Evolutionary conservation across 768 basidiomycete species (phyloP).

Genomic region (Dendrothele bispora): DNA sequence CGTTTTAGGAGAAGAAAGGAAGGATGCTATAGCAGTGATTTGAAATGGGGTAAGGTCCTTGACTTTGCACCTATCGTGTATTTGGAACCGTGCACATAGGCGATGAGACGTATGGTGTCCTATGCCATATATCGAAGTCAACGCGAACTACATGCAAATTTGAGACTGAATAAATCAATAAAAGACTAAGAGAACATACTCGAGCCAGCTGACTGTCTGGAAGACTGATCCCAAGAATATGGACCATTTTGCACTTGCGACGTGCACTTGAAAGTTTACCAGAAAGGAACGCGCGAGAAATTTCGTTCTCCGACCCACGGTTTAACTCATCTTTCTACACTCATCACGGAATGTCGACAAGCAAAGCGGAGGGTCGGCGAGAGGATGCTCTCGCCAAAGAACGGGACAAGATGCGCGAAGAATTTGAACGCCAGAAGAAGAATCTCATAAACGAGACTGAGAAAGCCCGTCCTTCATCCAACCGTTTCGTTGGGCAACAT

Average conservation of each 20-base stretch:
- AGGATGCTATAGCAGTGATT: conserved; percentile 89
- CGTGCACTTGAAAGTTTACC: not conserved
- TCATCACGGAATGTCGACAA: conserved; percentile 55
- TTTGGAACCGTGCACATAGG: conserved; percentile 88
- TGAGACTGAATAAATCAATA: conserved; percentile 1
- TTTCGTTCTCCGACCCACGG: not conserved
- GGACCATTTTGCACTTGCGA: conserved; percentile 70
- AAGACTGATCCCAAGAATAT: conserved; percentile 83
- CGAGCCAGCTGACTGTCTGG: conserved; percentile 75
- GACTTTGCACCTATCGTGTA: conserved; percentile 84
- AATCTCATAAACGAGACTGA: conserved; percentile 86
- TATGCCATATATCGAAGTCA: conserved; percentile 89
- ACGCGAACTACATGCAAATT: conserved; percentile 68
- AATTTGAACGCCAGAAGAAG: conserved; percentile 80
- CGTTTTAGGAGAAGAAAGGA: conserved; percentile 87
- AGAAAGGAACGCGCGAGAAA: conserved; percentile 1
- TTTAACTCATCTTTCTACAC: conserved; percentile 12
- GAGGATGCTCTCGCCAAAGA: conserved; percentile 86
- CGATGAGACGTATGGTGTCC: conserved; percentile 72
- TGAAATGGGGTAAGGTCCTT: conserved; percentile 82
- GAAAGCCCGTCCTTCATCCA: conserved; percentile 83
- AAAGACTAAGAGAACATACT: conserved; percentile 43
- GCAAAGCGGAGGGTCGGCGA: conserved; percentile 80
- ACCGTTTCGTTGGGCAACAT: conserved; percentile 91
- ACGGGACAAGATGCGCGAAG: conserved; percentile 75